Evolutionary conservation across 768 basidiomycete genomes (phyloP).

Genomic region (Leccinum subtestaceum): DNA sequence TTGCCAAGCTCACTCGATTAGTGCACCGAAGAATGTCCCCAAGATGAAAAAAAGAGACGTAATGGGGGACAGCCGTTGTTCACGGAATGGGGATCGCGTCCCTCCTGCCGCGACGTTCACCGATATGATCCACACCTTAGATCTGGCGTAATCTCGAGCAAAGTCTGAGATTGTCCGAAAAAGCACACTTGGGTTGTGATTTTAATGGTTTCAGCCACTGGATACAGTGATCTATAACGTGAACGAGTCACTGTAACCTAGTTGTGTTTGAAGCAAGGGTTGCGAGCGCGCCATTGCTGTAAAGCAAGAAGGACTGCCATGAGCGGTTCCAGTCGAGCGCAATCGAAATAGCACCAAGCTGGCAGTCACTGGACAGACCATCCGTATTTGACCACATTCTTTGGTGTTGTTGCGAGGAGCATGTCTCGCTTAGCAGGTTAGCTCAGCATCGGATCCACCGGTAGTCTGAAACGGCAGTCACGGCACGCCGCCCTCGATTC

Average conservation of each 20-base stretch:
- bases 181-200: slow-evolving; percentile 6
- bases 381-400: slow-evolving; percentile 69
- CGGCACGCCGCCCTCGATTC: not conserved
- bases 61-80: too few species aligned
- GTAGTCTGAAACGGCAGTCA: slow-evolving; percentile 28
- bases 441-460: slow-evolving; percentile 63
- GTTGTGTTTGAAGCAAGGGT: slow-evolving; percentile 48
- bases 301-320: slow-evolving; percentile 60
- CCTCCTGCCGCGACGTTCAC: too few species aligned
- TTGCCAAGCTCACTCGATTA: too few species aligned
- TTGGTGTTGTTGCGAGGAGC: slow-evolving; percentile 20
- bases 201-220: slow-evolving; percentile 22
- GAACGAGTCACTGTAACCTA: slow-evolving; percentile 9
- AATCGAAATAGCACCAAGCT: slow-evolving; percentile 79
- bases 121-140: not conserved
- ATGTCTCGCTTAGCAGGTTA: slow-evolving; percentile 55
- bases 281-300: slow-evolving; percentile 54
- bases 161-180: not conserved
- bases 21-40: too few species aligned
- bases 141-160: not conserved
- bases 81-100: too few species aligned
- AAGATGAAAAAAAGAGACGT: too few species aligned
- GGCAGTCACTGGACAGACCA: slow-evolving; percentile 78
- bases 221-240: slow-evolving; percentile 36
- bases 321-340: slow-evolving; percentile 97